Evolutionary conservation across 2,329 filamentous ascomycete genomes (phyloP).

Genomic region (Xylaria sp.): DNA sequence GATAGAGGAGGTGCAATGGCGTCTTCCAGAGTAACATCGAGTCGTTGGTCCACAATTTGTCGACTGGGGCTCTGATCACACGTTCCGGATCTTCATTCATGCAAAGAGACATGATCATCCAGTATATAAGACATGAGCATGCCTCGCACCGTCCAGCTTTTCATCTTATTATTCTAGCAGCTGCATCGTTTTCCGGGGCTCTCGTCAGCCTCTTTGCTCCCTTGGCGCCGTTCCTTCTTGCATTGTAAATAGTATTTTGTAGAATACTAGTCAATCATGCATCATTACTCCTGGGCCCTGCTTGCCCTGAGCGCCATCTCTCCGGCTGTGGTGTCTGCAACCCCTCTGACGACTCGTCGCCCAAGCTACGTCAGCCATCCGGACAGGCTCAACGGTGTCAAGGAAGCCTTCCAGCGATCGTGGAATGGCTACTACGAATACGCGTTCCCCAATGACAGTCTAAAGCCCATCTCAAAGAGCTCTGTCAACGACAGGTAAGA

Average conservation of each 20-base stretch:
- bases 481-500: constrained; percentile 75
- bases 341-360: constrained; percentile 23
- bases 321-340: constrained; percentile 40
- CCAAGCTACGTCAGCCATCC: constrained; percentile 49
- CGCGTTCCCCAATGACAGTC: constrained; percentile 81
- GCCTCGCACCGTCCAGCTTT: constrained; percentile 23
- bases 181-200: constrained; percentile 26
- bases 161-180: constrained; percentile 30
- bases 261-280: constrained; percentile 41
- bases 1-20: constrained; percentile 30
- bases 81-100: constrained; percentile 28
- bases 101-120: constrained; percentile 22
- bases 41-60: constrained; percentile 19
- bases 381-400: constrained; percentile 67
- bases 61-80: constrained; percentile 28
- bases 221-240: constrained; percentile 27
- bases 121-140: constrained; percentile 37
- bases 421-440: constrained; percentile 79
- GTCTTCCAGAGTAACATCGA: constrained; percentile 17
- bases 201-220: constrained; percentile 34
- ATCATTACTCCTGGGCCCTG: constrained; percentile 40
- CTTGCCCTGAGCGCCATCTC: constrained; percentile 40
- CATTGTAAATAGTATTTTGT: constrained; percentile 28
- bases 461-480: constrained; percentile 73
- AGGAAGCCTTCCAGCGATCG: constrained; percentile 73